Evolutionary conservation across 768 basidiomycete genomes (phyloP).

Genomic region (Vishniacozyma victoriae): DNA sequence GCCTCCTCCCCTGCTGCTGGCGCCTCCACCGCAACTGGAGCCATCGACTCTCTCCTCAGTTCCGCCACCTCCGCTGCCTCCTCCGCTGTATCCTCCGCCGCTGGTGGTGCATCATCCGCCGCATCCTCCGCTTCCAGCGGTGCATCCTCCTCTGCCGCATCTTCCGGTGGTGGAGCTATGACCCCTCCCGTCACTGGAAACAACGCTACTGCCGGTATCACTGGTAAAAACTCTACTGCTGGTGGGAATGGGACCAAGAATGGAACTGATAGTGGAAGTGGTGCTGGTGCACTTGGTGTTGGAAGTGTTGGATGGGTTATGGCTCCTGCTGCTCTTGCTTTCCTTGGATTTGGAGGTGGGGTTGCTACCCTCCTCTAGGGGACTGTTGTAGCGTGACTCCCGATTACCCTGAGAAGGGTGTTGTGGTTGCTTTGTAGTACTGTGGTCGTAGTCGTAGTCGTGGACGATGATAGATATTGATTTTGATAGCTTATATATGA

Average conservation of each 20-base stretch:
- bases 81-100: slow-evolving; percentile 2
- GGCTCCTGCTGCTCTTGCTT: too few relatives aligned
- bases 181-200: not conserved
- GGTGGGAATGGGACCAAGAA: too few relatives aligned
- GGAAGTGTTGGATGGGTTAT: too few relatives aligned
- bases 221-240: not conserved
- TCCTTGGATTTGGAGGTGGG: slow-evolving; percentile 12
- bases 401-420: too few relatives aligned
- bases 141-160: not conserved
- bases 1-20: slow-evolving; percentile 1
- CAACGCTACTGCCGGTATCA: not conserved
- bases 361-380: slow-evolving; percentile 10
- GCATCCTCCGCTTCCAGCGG: not conserved
- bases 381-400: too few relatives aligned
- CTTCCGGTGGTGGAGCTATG: not conserved
- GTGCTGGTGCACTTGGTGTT: slow-evolving; percentile 2
- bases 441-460: too few relatives aligned
- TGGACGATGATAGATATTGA: too few relatives aligned
- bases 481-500: not conserved
- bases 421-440: not conserved
- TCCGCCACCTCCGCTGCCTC: not conserved
- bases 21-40: slow-evolving; percentile 4
- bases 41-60: not conserved
- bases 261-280: slow-evolving; percentile 6
- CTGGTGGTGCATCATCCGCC: not conserved